Base-by-base conservation (phyloP, 2,329 filamentous ascomycete genomes). In the Chrysoporthe puriensis region DNA sequence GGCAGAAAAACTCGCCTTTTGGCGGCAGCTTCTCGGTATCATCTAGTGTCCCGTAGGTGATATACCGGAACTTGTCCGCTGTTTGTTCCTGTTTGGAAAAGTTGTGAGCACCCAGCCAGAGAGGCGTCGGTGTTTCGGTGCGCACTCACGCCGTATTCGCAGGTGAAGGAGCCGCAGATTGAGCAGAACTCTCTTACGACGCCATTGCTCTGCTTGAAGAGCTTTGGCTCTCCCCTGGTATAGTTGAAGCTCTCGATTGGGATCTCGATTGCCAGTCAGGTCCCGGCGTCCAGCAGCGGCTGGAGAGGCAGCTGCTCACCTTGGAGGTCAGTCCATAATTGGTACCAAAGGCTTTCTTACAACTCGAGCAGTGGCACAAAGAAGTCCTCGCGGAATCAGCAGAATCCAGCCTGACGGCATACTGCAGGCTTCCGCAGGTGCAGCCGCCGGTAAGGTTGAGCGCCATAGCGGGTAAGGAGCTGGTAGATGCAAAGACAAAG, bases 1-100 rank as follows among this genome's bases (percentile, higher is more conserved):
- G 83, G 73, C 83, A 85, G 70, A 85, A 87, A 75, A 86, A 86
- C 70, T 86, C 84, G 0, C 84, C 84, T 71, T 85, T 86, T 0
- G 84, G 84, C 6, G 83, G 81, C 11, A 86, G 73, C 62, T 75
- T 77, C 16, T 83, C 81, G 0, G 81, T 81, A 26, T 84, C 77
- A 66, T 86, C 84, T 4, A 87, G 74, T 0, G 83, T 83, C 1
- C 85, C 84, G 74, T 79, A 81, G 69, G 81, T 76, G 40, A 82
- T 71, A 62, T 81, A 82, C n/a, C 77, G 75, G 65, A 80, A 80
- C 71, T 77, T 77, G 52, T 84, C 81, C 21, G 80, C 81, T 11
- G 84, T 78, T 71, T 83, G 73, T 70, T 80, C 76, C 76, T 78
- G 46, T 43, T 59, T 57, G 54, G 21, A 42, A 32, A 8, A 4